A percentile compares a stretch with the other conserved stretches of the same genome.
Conservation (phyloP, 495 filamentous ascomycete genomes). For the Hypoxylon fragiforme region DNA sequence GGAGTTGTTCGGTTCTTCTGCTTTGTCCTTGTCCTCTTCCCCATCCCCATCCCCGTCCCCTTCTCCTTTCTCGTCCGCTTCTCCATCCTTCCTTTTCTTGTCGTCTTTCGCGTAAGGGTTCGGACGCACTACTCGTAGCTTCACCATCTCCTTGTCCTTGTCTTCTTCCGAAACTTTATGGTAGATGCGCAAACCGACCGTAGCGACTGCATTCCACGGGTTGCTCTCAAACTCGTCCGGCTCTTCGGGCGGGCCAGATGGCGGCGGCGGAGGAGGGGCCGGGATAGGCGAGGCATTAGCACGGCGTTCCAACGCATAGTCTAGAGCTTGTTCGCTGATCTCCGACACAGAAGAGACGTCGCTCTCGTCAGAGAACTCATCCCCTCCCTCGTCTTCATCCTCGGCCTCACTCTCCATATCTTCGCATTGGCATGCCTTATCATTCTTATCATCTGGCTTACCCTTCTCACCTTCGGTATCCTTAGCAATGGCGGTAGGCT, state of each 20-base stretch:
- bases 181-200: constrained; percentile 78
- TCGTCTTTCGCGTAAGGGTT: constrained; percentile 38
- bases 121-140: constrained; percentile 45
- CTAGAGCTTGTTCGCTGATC: constrained; percentile 41
- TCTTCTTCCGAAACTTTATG: constrained; percentile 59
- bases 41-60: constrained; percentile 15
- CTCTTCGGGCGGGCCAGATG: constrained; percentile 1
- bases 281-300: neutral
- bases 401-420: neutral
- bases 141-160: constrained; percentile 52
- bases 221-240: constrained; percentile 56
- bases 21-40: constrained; percentile 4
- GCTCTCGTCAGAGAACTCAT: constrained; percentile 36
- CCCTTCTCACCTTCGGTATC: constrained; percentile 25
- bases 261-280: constrained; percentile 12
- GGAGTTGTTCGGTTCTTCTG: constrained; percentile 36
- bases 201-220: constrained; percentile 85
- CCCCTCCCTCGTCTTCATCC: constrained; percentile 23
- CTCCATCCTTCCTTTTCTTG: constrained; percentile 30
- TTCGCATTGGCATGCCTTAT: too few relatives aligned
- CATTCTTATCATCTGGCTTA: constrained; percentile 2
- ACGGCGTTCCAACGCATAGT: constrained; percentile 32
- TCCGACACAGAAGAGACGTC: constrained; percentile 43
- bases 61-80: constrained; percentile 27
- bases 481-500: neutral